phyloP scores from a whole-genome alignment of 2,329 filamentous ascomycete genomes.

The Aspergillus cejpii region DNA sequence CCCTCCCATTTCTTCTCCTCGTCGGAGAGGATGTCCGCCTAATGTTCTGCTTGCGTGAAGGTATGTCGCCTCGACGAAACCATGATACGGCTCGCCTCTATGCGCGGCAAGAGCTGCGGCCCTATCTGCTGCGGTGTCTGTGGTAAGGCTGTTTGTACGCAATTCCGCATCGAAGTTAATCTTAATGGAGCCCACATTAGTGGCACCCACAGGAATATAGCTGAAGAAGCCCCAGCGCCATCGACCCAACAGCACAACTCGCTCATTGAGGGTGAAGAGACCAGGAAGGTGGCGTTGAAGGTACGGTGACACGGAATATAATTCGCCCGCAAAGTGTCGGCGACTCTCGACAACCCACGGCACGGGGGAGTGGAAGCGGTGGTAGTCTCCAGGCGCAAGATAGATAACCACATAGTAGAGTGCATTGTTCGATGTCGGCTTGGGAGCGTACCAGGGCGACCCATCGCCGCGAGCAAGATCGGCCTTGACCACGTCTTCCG shows the following conservation, averaged over 20 bases:
- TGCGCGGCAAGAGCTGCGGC: slow-evolving; percentile 72
- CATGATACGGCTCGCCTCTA: slow-evolving; percentile 75
- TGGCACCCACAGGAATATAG: slow-evolving; percentile 91
- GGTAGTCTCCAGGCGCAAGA: slow-evolving; percentile 93
- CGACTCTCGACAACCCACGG: slow-evolving; percentile 92
- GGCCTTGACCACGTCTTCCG: slow-evolving; percentile 74
- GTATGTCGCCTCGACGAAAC: slow-evolving; percentile 90
- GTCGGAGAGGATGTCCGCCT: slow-evolving; percentile 71
- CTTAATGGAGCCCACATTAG: slow-evolving; percentile 93
- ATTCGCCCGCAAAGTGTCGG: slow-evolving; percentile 94
- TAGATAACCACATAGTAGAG: slow-evolving; percentile 95
- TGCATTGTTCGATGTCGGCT: slow-evolving; percentile 55
- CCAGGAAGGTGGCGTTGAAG: slow-evolving; percentile 86
- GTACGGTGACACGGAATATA: slow-evolving; percentile 92
- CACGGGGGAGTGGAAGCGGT: slow-evolving; percentile 92
- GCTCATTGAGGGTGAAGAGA: slow-evolving; percentile 93
- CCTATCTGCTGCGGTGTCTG: slow-evolving; percentile 82
- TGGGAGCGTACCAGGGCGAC: slow-evolving; percentile 61
- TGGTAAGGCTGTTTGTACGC: slow-evolving; percentile 82
- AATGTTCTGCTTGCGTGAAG: slow-evolving; percentile 68
- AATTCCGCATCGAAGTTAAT: slow-evolving; percentile 96
- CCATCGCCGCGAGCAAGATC: slow-evolving; percentile 67
- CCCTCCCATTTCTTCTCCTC: slow-evolving; percentile 95
- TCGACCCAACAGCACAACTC: slow-evolving; percentile 82
- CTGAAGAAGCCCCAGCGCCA: slow-evolving; percentile 98